phyloP scores from a whole-genome alignment of 2,329 filamentous ascomycete species.

The Phaeosphaeriaceae sp. region DNA sequence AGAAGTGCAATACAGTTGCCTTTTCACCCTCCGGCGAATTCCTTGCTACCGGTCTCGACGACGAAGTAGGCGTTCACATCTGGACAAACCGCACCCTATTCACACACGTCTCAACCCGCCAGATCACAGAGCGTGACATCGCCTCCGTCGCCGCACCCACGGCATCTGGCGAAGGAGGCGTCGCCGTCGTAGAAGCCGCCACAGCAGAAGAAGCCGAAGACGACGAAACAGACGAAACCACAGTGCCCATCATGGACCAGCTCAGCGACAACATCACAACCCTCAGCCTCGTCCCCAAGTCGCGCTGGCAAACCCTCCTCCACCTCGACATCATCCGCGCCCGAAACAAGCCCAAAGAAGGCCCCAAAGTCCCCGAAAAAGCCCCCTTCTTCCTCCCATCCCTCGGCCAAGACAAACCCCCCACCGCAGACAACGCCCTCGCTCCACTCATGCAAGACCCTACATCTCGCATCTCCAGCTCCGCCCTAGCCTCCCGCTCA shows the following conservation, averaged over 20 bases:
- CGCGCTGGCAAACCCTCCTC: constrained; percentile 90
- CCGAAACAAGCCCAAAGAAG: constrained; percentile 91
- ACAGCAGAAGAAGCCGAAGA: constrained; percentile 62
- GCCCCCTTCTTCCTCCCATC: constrained; percentile 94
- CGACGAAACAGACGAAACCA: constrained; percentile 50
- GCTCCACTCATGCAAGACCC: constrained; percentile 22
- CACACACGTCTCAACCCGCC: constrained; percentile 82
- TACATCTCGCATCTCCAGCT: constrained; percentile 42
- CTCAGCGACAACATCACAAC: constrained; percentile 84
- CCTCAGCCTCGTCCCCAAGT: constrained; percentile 85
- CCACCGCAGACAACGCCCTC: constrained; percentile 20
- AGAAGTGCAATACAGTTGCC: constrained; percentile 80
- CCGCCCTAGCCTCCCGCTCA: constrained; percentile 40
- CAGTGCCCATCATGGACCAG: constrained; percentile 69
- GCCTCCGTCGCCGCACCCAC: constrained; percentile 71
- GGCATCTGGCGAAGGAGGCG: constrained; percentile 80
- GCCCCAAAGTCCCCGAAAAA: constrained; percentile 89
- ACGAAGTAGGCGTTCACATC: constrained; percentile 84
- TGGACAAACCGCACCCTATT: constrained; percentile 97
- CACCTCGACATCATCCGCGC: constrained; percentile 89
- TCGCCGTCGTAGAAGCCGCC: constrained; percentile 76
- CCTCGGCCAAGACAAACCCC: constrained; percentile 50
- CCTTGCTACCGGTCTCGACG: constrained; percentile 85
- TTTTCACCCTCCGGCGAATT: constrained; percentile 93
- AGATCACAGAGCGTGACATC: constrained; percentile 80